A percentile compares a stretch with the other conserved stretches of the same genome.
Conservation (phyloP, 208 protist genomes). For the Trichomonas gallinae region DNA sequence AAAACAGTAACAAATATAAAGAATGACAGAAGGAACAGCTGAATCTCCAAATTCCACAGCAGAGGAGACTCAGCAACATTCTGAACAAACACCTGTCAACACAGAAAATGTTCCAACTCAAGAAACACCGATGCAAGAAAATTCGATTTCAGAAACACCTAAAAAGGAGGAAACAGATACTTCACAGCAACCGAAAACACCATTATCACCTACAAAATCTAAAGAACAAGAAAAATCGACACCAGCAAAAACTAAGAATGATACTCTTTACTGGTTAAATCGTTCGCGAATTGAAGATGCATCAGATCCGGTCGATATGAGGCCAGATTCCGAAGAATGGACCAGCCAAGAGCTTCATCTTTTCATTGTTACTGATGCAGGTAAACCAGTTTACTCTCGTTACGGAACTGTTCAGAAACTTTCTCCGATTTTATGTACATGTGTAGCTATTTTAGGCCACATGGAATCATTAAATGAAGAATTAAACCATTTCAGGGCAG, state of each 20-base stretch:
- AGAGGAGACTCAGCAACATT: too few species aligned
- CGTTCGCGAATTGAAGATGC: not conserved
- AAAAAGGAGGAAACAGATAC: not conserved
- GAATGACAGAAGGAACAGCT: too few species aligned
- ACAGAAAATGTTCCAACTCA: not conserved
- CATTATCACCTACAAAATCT: not conserved
- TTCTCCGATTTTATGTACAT: not conserved
- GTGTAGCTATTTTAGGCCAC: not conserved
- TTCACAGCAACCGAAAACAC: not conserved
- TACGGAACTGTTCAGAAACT: not conserved
- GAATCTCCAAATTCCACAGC: too few species aligned
- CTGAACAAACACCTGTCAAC: too few species aligned
- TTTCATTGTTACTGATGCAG: slow-evolving; percentile 6
- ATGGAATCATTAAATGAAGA: not conserved
- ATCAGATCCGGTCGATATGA: not conserved
- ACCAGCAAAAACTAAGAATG: not conserved
- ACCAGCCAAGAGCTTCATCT: slow-evolving; percentile 18
- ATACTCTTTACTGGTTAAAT: not conserved
- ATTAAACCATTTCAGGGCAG: not conserved
- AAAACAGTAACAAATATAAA: too few species aligned
- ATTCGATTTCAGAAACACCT: not conserved
- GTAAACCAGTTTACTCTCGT: not conserved
- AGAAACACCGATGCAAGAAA: not conserved
- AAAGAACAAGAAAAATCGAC: not conserved
- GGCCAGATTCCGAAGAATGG: not conserved